Evolutionary conservation across 495 filamentous ascomycete genomes (phyloP).

Genomic region (Penicillium alfredii): DNA sequence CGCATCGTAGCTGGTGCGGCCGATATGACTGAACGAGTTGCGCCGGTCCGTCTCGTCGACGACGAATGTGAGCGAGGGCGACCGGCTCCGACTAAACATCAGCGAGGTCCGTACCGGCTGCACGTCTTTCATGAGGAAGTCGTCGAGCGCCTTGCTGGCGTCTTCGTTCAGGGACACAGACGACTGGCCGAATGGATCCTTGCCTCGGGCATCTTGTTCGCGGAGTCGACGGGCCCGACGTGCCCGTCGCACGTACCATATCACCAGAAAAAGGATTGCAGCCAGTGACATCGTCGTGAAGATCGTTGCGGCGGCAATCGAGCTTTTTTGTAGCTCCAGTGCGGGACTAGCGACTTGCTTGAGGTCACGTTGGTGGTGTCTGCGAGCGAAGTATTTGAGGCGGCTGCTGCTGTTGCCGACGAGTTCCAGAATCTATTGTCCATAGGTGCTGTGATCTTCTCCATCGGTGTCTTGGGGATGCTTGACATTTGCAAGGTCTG

Average conservation of each 20-base stretch:
- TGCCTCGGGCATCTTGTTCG: conserved; percentile 1
- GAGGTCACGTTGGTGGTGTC: not conserved
- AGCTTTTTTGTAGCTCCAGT: conserved; percentile 18
- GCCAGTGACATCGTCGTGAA: conserved; percentile 9
- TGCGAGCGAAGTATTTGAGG: not conserved
- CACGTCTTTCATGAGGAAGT: conserved; percentile 21
- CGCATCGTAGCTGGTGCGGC: conserved; percentile 5
- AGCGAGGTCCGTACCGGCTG: conserved; percentile 22
- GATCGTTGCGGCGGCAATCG: conserved; percentile 15
- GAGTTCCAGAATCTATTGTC: not conserved
- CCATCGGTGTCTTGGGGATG: too few species aligned
- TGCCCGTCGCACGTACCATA: conserved; percentile 10
- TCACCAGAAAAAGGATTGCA: conserved; percentile 11
- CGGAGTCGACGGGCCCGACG: conserved; percentile 8
- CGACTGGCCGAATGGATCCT: conserved; percentile 15
- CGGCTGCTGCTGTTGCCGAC: not conserved
- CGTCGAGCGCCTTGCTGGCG: conserved; percentile 13
- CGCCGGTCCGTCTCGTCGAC: conserved; percentile 12
- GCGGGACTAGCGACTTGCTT: conserved; percentile 3
- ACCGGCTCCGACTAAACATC: conserved; percentile 23
- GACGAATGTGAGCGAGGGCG: conserved; percentile 21
- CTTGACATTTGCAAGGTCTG: too few species aligned
- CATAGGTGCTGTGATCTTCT: not conserved
- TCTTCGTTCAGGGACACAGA: conserved; percentile 14
- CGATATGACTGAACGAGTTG: conserved; percentile 1